A percentile compares a stretch with the other conserved stretches of the same genome.
phyloP scores from a whole-genome alignment of 306 rosid species.

The Rosa chinensis region DNA sequence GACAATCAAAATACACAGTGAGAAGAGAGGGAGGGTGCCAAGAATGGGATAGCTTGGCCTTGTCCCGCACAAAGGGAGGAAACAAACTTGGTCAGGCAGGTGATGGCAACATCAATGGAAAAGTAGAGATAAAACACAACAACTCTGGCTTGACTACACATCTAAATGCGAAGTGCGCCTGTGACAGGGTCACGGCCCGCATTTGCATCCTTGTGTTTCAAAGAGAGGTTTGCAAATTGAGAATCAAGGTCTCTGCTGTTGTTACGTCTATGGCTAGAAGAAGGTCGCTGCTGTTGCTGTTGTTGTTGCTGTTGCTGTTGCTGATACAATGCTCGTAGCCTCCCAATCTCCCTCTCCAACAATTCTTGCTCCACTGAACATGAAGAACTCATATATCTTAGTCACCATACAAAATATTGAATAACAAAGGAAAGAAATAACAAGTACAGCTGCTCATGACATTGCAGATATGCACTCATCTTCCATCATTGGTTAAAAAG shows the following conservation, averaged over 20 bases:
- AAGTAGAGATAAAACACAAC: constrained; percentile 35
- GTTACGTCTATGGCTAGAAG: constrained; percentile 73
- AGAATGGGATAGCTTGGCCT: constrained; percentile 55
- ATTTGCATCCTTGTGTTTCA: constrained; percentile 77
- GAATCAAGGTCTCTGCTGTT: constrained; percentile 94
- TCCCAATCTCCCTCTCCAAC: constrained; percentile 94
- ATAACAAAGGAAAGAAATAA: constrained; percentile 3
- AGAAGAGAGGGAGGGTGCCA: constrained; percentile 34
- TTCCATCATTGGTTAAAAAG: background rate
- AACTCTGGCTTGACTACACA: constrained; percentile 35
- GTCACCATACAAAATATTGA: constrained; percentile 23
- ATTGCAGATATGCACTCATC: background rate
- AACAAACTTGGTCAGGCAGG: constrained; percentile 35
- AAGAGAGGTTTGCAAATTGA: constrained; percentile 79
- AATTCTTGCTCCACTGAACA: constrained; percentile 98
- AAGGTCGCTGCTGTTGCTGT: constrained; percentile 59
- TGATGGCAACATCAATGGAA: constrained; percentile 29
- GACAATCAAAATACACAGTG: constrained; percentile 42
- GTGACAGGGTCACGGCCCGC: constrained; percentile 69
- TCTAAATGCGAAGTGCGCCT: constrained; percentile 71
- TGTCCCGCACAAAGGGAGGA: constrained; percentile 46
- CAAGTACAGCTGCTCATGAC: background rate
- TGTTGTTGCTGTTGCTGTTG: constrained; percentile 54
- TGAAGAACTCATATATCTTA: constrained; percentile 34
- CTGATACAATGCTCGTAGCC: constrained; percentile 73